Evolutionary conservation across 352 stramenopile species (phyloP).

Genomic region (Achlya hypogyna): DNA sequence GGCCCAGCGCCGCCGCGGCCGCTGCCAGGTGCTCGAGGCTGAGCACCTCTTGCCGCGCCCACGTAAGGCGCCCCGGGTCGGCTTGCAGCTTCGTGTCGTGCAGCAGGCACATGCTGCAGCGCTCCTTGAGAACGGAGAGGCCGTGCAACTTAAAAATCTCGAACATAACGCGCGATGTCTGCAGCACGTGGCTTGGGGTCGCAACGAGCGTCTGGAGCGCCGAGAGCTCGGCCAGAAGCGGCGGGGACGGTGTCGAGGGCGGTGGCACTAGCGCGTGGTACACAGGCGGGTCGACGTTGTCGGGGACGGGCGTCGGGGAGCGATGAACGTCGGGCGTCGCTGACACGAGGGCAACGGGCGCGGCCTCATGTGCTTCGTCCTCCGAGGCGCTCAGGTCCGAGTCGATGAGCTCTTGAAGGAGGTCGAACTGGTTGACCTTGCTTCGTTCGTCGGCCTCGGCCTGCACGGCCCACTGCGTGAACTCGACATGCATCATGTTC

Average conservation of each 20-base stretch:
- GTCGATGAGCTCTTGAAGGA: neutral
- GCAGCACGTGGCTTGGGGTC: conserved; percentile 32
- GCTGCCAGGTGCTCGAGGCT: conserved; percentile 47
- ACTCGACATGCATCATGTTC: conserved; percentile 50
- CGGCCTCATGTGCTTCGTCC: neutral
- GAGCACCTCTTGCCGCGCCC: conserved; percentile 43
- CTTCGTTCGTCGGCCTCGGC: neutral
- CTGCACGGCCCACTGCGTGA: conserved; percentile 29
- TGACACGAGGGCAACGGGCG: neutral
- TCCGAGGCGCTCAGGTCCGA: neutral
- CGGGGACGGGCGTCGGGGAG: too few species aligned
- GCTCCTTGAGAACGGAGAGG: conserved; percentile 62
- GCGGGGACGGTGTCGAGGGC: neutral
- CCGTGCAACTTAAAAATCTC: conserved; percentile 79
- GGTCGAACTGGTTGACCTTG: conserved; percentile 7
- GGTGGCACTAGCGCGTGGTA: neutral
- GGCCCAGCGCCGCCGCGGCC: conserved; percentile 32
- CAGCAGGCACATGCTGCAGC: conserved; percentile 34
- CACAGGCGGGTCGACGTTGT: too few species aligned
- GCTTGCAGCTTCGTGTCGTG: conserved; percentile 1
- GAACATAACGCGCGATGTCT: conserved; percentile 53
- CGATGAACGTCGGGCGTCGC: neutral
- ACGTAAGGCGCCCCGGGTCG: conserved; percentile 45
- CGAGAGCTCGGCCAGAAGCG: neutral
- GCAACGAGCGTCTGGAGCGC: neutral